These are phyloP conservation scores for Cornus florida DNA, from an alignment of 148 eudicot genomes.

Conservation along the genomic window DNA sequence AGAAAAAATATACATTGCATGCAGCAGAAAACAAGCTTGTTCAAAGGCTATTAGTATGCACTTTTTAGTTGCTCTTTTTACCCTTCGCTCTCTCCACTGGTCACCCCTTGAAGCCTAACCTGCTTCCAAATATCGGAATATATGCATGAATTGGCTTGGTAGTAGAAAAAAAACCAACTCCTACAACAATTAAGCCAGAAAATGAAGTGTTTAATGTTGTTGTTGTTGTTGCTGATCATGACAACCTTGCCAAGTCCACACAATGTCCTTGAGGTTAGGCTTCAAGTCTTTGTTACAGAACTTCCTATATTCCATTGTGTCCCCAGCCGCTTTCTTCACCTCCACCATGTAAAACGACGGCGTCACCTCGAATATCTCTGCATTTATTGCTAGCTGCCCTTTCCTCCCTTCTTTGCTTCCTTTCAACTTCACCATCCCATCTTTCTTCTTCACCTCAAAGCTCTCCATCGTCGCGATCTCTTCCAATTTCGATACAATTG, in stretches of 20 bases:
- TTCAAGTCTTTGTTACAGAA: slow-evolving; percentile 60
- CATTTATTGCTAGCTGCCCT: slow-evolving; percentile 62
- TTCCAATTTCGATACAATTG: slow-evolving; percentile 59
- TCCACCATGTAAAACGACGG: slow-evolving; percentile 78
- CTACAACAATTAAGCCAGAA: not conserved
- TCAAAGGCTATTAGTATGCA: too few species aligned
- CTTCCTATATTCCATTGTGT: slow-evolving; percentile 61
- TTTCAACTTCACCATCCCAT: slow-evolving; percentile 58
- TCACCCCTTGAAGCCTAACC: too few species aligned
- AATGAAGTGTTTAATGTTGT: not conserved
- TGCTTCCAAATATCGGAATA: too few species aligned
- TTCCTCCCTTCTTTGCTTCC: slow-evolving; percentile 71
- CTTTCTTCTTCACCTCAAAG: slow-evolving; percentile 51
- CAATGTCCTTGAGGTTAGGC: slow-evolving; percentile 70
- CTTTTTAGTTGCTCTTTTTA: too few species aligned
- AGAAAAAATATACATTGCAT: too few species aligned
- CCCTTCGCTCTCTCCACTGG: too few species aligned
- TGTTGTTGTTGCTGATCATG: slow-evolving; percentile 4
- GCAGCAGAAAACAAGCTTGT: too few species aligned
- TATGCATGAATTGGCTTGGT: not conserved
- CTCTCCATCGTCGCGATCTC: slow-evolving; percentile 48
- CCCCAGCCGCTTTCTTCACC: slow-evolving; percentile 72
- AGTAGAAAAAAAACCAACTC: too few species aligned
- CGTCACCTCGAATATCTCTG: slow-evolving; percentile 80
- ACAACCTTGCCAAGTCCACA: slow-evolving; percentile 60